phyloP scores from a whole-genome alignment of 495 filamentous ascomycete genomes.

The Neohortaea acidophila region DNA sequence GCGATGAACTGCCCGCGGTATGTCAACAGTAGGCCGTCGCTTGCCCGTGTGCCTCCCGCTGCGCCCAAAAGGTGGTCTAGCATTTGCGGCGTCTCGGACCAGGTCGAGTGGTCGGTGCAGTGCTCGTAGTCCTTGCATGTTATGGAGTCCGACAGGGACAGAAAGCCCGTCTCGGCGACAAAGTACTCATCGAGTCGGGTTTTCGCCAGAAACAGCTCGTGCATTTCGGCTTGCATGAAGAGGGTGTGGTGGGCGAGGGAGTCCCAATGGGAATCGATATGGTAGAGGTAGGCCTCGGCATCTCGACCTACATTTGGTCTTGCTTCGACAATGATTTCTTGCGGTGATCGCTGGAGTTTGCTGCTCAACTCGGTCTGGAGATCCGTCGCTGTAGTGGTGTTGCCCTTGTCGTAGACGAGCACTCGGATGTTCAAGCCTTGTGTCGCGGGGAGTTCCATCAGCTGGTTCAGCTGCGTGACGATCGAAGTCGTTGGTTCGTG shows the following conservation, averaged over 20 bases:
- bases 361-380: no score
- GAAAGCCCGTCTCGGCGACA: conserved; percentile 27
- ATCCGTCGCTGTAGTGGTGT: no score
- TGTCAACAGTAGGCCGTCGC: conserved; percentile 23
- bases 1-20: conserved; percentile 35
- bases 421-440: no score
- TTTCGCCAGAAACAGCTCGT: conserved; percentile 23
- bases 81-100: conserved; percentile 21
- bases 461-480: no score
- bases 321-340: no score
- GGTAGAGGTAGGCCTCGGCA: conserved; percentile 32
- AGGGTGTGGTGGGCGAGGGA: conserved; percentile 31
- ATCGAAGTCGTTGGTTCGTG: no score
- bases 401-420: no score
- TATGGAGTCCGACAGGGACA: conserved; percentile 27
- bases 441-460: no score
- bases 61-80: conserved; percentile 22
- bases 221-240: conserved; percentile 33
- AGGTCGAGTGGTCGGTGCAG: conserved; percentile 28
- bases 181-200: conserved; percentile 28
- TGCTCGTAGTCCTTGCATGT: conserved; percentile 23
- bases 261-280: conserved; percentile 32
- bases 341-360: no score
- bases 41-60: conserved; percentile 6
- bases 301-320: conserved; percentile 32